phyloP scores from a whole-genome alignment of 495 filamentous ascomycete species.

The Aspergillus heteromorphus region DNA sequence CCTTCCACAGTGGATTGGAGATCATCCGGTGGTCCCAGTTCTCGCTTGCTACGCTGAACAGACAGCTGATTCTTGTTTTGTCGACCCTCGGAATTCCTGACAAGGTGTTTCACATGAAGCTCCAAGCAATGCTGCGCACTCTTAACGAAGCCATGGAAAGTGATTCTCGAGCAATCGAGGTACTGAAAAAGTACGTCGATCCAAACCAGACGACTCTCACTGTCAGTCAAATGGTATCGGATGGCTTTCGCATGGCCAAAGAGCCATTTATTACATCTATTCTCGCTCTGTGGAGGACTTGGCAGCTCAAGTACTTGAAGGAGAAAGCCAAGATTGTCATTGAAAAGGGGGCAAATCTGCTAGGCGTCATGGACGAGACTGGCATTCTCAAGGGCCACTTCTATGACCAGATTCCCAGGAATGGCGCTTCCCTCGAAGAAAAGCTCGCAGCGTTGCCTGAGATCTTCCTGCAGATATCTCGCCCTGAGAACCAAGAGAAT shows the following conservation, averaged over 20 bases:
- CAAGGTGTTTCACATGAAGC: constrained; percentile 59
- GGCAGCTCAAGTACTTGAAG: constrained; percentile 80
- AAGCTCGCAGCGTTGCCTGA: constrained; percentile 59
- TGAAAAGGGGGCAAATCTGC: constrained; percentile 74
- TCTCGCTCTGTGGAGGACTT: constrained; percentile 69
- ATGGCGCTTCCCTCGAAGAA: constrained; percentile 25
- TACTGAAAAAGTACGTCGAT: constrained; percentile 74
- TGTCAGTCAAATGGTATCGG: constrained; percentile 66
- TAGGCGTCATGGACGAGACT: constrained; percentile 89
- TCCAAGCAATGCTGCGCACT: constrained; percentile 55
- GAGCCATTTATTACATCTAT: constrained; percentile 83
- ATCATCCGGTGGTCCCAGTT: constrained; percentile 76
- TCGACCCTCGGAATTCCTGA: constrained; percentile 70
- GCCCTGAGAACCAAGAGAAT: constrained; percentile 31
- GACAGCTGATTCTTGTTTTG: constrained; percentile 82
- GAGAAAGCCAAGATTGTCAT: constrained; percentile 87
- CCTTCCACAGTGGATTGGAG: constrained; percentile 65
- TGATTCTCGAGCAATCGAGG: constrained; percentile 51
- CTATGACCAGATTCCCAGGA: constrained; percentile 19
- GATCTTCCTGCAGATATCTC: constrained; percentile 78
- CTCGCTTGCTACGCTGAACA: constrained; percentile 72
- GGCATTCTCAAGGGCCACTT: constrained; percentile 66
- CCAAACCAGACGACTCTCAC: constrained; percentile 72
- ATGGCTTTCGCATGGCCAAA: constrained; percentile 68
- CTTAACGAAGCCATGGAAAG: constrained; percentile 66